Conservation (phyloP, 83 land plant genomes). For the Diphasiastrum complanatum region DNA sequence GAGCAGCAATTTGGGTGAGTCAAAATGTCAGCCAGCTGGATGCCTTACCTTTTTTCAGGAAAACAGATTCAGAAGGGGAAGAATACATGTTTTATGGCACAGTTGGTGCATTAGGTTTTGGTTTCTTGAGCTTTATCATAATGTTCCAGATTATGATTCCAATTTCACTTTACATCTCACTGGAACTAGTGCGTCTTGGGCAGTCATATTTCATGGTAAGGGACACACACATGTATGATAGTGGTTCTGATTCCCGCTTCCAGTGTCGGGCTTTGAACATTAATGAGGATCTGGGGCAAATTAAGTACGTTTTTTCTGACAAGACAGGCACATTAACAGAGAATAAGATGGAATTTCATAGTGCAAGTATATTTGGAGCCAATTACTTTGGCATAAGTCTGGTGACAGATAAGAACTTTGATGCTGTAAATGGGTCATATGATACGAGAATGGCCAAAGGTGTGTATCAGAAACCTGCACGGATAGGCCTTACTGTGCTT, state of each 20-base stretch:
- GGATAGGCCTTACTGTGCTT: too few species aligned
- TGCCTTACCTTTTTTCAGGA: constrained; percentile 57
- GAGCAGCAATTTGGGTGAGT: constrained; percentile 72
- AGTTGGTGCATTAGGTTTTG: constrained; percentile 64
- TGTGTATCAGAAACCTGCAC: too few species aligned
- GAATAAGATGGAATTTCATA: constrained; percentile 88
- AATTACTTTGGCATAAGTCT: too few species aligned
- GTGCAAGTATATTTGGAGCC: constrained; percentile 70
- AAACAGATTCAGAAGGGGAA: constrained; percentile 37
- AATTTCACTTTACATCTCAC: constrained; percentile 86
- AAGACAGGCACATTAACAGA: constrained; percentile 96
- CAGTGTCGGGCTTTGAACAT: constrained; percentile 96
- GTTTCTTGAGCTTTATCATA: constrained; percentile 81
- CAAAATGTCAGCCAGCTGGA: constrained; percentile 47
- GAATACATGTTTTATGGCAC: constrained; percentile 60
- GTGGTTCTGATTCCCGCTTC: constrained; percentile 51
- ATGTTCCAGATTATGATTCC: constrained; percentile 98
- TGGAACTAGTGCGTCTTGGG: constrained; percentile 94
- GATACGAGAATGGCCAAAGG: too few species aligned
- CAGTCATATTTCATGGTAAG: constrained; percentile 93
- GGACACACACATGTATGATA: constrained; percentile 69
- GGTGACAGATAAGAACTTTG: too few species aligned
- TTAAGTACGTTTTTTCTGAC: constrained; percentile 84
- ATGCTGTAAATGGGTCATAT: too few species aligned
- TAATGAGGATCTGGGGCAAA: constrained; percentile 95